Evolutionary conservation across 352 stramenopile genomes (phyloP).

Genomic region (Aphanomyces invadans): DNA sequence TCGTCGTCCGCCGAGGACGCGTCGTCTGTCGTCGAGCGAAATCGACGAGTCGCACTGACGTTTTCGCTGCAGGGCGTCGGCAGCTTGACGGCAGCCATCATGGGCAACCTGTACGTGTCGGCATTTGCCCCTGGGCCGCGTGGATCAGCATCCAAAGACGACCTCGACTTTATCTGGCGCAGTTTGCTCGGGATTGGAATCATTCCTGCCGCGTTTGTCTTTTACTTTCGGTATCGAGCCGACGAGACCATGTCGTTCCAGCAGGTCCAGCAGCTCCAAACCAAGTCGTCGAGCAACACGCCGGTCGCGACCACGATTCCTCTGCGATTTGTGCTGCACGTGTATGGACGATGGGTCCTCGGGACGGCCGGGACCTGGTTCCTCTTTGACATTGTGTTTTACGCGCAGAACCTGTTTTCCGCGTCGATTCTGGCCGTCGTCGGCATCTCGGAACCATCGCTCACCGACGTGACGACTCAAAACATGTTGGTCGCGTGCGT

Average conservation of each 20-base stretch:
- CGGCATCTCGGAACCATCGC: constrained; percentile 39
- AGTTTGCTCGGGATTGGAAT: constrained; percentile 55
- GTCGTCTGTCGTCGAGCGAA: constrained; percentile 37
- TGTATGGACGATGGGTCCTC: constrained; percentile 32
- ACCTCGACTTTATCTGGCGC: constrained; percentile 60
- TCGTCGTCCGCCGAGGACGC: constrained; percentile 48
- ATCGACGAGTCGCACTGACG: constrained; percentile 40
- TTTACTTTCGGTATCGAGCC: constrained; percentile 51
- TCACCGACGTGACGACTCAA: constrained; percentile 47
- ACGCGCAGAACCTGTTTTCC: constrained; percentile 72
- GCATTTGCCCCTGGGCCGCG: constrained; percentile 35
- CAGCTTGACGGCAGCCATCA: constrained; percentile 42
- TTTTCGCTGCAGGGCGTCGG: constrained; percentile 63
- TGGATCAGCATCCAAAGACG: constrained; percentile 32
- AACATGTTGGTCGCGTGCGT: constrained; percentile 59
- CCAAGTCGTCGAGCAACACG: background rate
- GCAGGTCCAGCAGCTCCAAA: constrained; percentile 26
- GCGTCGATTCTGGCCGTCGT: constrained; percentile 56
- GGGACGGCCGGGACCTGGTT: constrained; percentile 76
- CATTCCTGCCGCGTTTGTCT: constrained; percentile 49
- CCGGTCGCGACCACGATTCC: constrained; percentile 7
- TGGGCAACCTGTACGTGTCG: constrained; percentile 54
- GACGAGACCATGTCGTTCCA: constrained; percentile 50
- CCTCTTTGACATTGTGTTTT: constrained; percentile 81
- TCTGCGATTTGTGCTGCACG: constrained; percentile 20